Base-by-base conservation (phyloP, 2,329 filamentous ascomycete species). In the Graphilbum fragrans region DNA sequence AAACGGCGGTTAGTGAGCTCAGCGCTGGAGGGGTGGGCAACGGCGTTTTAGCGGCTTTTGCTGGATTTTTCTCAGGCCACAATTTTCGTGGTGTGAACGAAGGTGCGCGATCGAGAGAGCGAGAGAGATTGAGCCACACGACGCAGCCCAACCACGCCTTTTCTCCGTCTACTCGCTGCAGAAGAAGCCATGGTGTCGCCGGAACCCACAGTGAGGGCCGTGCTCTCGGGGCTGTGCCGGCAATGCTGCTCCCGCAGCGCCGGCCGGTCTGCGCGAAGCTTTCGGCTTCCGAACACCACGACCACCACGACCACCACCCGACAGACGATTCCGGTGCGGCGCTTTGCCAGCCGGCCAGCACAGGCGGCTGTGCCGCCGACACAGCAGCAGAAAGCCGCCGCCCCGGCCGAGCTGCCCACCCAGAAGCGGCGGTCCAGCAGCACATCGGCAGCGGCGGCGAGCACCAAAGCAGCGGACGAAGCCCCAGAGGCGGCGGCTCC, bases 171-270 rank as follows among this genome's bases (percentile, higher is more conserved):
- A 14, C 19, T 17, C 16, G 20, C 14, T 14, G 27, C 38, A 37
- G 31, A 37, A 37, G 32, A 36, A 37, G 9, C 11, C 37, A 48
- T 46, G 44, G 46, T 40, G 35, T 37, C 45, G 27, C 35, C 47
- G 17, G 52, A 54, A 41, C 50, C 48, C 19, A 39, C 49, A 21
- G 42, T 53, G 36, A 46, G 51, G 35, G 45, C 47, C 35, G 44
- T 53, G 47, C 47, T 51, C 35, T 47, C 48, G 16, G 44, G 42
- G 16, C 20, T 53, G 20, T 55, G 53, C 43, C 47, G 51, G 23
- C 42, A 51, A 39, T 55, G 53, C 37, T 45, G 20, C 44, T 18
- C 31, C 42, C 8, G 33, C 39, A 21, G 19, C 14, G 14, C 34
- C 10, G 19, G 17, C 18, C n/a, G 17, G 34, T 18, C 17, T 6